phyloP scores from a whole-genome alignment of 164 flowering plant genomes.

The Liriodendron chinense region DNA sequence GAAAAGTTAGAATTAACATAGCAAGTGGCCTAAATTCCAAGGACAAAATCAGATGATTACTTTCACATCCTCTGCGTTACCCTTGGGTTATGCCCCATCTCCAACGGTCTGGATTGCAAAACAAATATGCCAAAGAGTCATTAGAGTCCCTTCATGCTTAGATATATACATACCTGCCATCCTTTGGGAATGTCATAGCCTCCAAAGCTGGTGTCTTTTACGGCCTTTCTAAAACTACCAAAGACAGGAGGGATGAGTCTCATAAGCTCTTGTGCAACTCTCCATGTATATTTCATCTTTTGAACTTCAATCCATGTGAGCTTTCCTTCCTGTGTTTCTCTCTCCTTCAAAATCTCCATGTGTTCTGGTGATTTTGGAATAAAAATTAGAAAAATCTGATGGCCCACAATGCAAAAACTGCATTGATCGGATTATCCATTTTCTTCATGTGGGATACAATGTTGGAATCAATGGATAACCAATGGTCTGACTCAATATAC shows the following conservation, averaged over 20 bases:
- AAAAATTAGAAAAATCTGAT: not conserved
- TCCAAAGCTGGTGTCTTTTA: conserved; percentile 19
- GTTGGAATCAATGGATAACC: not conserved
- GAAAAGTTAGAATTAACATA: too few relatives aligned
- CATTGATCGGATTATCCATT: too few relatives aligned
- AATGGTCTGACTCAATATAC: not conserved
- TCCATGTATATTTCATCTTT: conserved; percentile 31
- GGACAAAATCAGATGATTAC: too few relatives aligned
- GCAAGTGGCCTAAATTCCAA: too few relatives aligned
- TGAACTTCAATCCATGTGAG: conserved; percentile 20
- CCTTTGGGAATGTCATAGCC: conserved; percentile 27
- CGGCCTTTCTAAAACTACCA: conserved; percentile 19
- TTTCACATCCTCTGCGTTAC: too few relatives aligned
- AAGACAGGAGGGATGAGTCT: conserved; percentile 20
- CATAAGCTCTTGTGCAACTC: conserved; percentile 25
- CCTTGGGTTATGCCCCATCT: too few relatives aligned
- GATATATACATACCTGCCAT: conserved; percentile 21
- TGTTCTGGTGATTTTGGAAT: conserved; percentile 14
- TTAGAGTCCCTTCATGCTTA: too few relatives aligned
- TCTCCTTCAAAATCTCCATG: conserved; percentile 14
- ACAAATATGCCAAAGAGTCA: too few relatives aligned
- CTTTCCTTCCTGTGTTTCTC: not conserved
- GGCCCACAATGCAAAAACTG: too few relatives aligned
- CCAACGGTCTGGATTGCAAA: too few relatives aligned
- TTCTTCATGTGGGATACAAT: not conserved